Evolutionary conservation across 140 eudicot genomes (phyloP), one percentile per base, ranked within the genome.

Genomic region (Eryngium alpinum): DNA sequence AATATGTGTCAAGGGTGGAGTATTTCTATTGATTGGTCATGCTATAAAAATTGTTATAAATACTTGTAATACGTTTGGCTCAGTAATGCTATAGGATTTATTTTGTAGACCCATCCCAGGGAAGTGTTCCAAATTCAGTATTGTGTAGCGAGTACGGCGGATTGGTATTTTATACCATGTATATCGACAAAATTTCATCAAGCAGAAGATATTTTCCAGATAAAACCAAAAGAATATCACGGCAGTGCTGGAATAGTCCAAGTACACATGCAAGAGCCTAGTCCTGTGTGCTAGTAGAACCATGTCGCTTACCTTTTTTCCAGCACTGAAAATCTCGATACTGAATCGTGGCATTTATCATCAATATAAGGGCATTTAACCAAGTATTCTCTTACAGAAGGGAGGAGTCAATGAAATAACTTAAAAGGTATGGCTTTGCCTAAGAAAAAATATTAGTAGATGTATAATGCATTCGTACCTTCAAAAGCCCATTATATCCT

Each of bases 401-500:
- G 14, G 5, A 28, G 38, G 59, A 27, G 38, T 33, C 53, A 24
- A 15, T 74, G 52, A 72, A n/a, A n/a, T 27, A 34, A 24, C 33
- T 13, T 11, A 74, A 74, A 18, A 44, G 4, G 9, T 38, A 14
- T 4, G n/a, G 15, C n/a, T 9, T 16, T 67, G 14, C 18, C 73
- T 33, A 43, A 21, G 33, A 11, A 75, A 72, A 38, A 27, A 51
- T n/a, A 5, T 75, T 28, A 44, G 14, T 12, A n/a, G 21, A 11
- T n/a, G n/a, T n/a, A n/a, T n/a, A 43, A 73, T 24, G 43, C 38
- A 75, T 25, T 50, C 28, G n/a, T 28, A 95, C 99, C 99, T 89
- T 89, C 67, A 91, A 73, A 81, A 91, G 88, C 7, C 97, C 99
- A 71, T 80, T 83, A 75, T 92, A 90, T 69, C 97, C 99, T 84